Conservation (phyloP, 768 basidiomycete genomes). For the Mycena indigotica region DNA sequence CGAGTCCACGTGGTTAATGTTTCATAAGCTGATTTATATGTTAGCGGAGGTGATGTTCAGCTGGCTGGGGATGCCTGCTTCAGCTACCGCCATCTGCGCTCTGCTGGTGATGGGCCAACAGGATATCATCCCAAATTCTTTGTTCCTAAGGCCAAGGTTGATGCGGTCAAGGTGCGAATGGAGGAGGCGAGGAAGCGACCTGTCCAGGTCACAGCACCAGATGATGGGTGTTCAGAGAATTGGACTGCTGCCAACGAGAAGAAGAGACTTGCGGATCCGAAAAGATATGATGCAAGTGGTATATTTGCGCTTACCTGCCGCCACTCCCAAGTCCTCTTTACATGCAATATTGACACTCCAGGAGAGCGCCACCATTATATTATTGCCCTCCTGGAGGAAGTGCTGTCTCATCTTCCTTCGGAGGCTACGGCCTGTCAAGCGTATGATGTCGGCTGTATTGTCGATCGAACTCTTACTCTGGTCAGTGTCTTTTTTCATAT, state of each 20-base stretch:
- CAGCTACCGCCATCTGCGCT: too few relatives aligned
- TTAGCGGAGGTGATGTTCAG: slow-evolving; percentile 40
- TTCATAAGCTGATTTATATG: background rate
- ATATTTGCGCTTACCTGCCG: slow-evolving; percentile 43
- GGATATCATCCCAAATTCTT: slow-evolving; percentile 37
- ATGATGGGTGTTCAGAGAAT: slow-evolving; percentile 22
- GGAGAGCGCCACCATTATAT: slow-evolving; percentile 43
- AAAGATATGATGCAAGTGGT: too few relatives aligned
- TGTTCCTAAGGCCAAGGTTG: slow-evolving; percentile 38
- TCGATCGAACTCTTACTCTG: slow-evolving; percentile 31
- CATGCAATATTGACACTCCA: slow-evolving; percentile 43
- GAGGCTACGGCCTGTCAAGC: slow-evolving; percentile 28
- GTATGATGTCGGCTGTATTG: slow-evolving; percentile 40
- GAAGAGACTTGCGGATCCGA: slow-evolving; percentile 27
- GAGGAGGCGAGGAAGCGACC: slow-evolving; percentile 13
- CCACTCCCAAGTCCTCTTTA: slow-evolving; percentile 38
- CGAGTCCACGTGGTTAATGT: slow-evolving; percentile 6
- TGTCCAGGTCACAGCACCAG: slow-evolving; percentile 41
- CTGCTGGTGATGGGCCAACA: too few relatives aligned
- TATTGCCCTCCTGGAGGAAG: too few relatives aligned
- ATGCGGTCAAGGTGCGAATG: slow-evolving; percentile 33
- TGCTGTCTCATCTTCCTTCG: too few relatives aligned
- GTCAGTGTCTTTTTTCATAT: slow-evolving; percentile 28
- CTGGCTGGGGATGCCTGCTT: slow-evolving; percentile 42
- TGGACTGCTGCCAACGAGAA: slow-evolving; percentile 36